Base-by-base conservation (phyloP, 2,329 filamentous ascomycete species). In the Paramyrothecium sp. region DNA sequence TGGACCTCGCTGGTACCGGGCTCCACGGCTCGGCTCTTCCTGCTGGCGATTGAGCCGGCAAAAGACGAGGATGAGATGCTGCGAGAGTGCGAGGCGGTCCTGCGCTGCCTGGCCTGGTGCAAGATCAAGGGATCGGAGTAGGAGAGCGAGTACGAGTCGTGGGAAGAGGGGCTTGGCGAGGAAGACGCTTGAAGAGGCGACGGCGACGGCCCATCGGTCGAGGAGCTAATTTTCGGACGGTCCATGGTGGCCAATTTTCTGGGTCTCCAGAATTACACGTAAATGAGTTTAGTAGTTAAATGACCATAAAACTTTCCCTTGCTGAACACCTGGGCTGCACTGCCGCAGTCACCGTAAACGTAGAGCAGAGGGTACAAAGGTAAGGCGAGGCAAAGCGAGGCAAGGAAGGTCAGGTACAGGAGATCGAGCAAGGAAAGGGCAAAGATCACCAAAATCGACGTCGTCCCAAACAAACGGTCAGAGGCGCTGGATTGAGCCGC, bases 21-120 rank as follows among this genome's bases (percentile, higher is more conserved):
- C 65, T 89, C 85, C 56, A 81, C 81, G 69, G 84, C 79, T 56
- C 81, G 78, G 62, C 80, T 78, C 71, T 89, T 89, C 59, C 81
- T 81, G 63, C 72, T 72, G 59, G 69, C 63, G 56, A 71, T 58
- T 38, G 66, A 68, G 54, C 64, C 68, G 56, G 63, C 60, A 52
- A 69, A 68, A 30, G 78, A 74, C 54, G 79, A 76, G 60, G 81
- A 78, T 58, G 79, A 76, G 59, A 84, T 68, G 30, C 64, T 65
- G 57, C 69, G 69, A 16, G 69, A 70, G 19, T 65, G 57, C n/a
- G 63, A 69, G 30, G 62, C 48, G 41, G 59, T 51, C 53, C 67
- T 63, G 53, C 59, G 58, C 20, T 64, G 62, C 11, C 65, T 59
- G 8, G 26, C 20, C 26, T 21, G 33, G 33, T 30, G 47, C 19